phyloP scores from a whole-genome alignment of 306 rosid genomes.

The Gillenia trifoliata region DNA sequence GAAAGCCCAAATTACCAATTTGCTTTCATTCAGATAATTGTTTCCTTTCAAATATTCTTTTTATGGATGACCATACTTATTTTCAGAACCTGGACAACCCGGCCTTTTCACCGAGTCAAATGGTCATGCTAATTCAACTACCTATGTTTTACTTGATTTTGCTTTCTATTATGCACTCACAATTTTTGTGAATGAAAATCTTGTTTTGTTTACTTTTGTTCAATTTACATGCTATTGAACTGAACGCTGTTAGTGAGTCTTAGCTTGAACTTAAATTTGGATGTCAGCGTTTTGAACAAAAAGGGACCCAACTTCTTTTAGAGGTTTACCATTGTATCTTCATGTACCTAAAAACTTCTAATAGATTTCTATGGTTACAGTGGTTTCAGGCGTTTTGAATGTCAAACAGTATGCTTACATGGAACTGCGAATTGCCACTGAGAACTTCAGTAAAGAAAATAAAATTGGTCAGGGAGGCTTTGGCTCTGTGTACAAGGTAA shows the following conservation, averaged over 20 bases:
- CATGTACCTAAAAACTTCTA: slow-evolving; percentile 1
- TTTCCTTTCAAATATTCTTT: background rate
- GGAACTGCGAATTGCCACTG: slow-evolving; percentile 57
- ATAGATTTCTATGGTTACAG: slow-evolving; percentile 23
- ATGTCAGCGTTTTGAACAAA: background rate
- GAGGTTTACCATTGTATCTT: background rate
- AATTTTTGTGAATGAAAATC: background rate
- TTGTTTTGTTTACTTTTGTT: background rate
- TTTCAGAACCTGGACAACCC: background rate
- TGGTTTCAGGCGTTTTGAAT: slow-evolving; percentile 49
- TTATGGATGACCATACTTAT: background rate
- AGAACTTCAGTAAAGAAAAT: slow-evolving; percentile 44
- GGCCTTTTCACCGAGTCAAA: background rate
- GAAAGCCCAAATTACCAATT: background rate
- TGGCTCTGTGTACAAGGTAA: slow-evolving; percentile 87
- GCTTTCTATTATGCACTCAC: background rate
- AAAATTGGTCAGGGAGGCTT: slow-evolving; percentile 87
- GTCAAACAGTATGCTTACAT: slow-evolving; percentile 47
- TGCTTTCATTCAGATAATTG: background rate
- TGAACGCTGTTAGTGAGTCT: background rate
- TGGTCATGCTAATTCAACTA: background rate
- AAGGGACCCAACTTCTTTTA: background rate
- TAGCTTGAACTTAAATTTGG: background rate
- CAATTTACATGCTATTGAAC: background rate
- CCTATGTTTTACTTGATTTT: background rate